Evolutionary conservation across 768 basidiomycete genomes (phyloP), one percentile per base, ranked within the genome.

Genomic region (Mycena leptocephala): DNA sequence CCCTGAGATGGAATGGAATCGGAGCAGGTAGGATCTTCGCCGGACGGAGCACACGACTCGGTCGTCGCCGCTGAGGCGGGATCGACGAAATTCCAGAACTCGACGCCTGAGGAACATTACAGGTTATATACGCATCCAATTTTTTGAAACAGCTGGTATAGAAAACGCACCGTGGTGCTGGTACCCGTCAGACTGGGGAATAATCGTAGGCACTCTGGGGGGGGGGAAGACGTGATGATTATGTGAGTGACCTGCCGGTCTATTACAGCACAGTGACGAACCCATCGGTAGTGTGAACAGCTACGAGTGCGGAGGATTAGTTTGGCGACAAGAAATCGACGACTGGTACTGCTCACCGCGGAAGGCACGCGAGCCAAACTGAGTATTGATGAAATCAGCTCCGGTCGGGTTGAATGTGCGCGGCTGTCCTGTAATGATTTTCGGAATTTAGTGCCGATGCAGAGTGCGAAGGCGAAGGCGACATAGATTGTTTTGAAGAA

Each of bases 11-110:
- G 79, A 35, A 83, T 78, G 5, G 75, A 72, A 26, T 64, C 79
- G 16, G 82, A 82, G 59, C 84, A 84, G 20, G 80, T 78, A 3
- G 67, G 39, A 53, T 84, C 84, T 65, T 84, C 84, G n/a, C 82
- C 82, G 39, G 78, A 64, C 13, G 79, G 43, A 39, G 74, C 64
- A 70, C 84, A 84, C 58, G 81, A 79, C 41, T 53, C 72, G 13
- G 80, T 81, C 2, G 81, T 81, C 20, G 72, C 22, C 7, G 80
- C 74, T 4, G 81, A 76, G 16, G 81, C 68, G 5, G 83, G 83
- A 20, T 84, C 83, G 13, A 77, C 39, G 58, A 67, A 68, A 43
- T 82, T 77, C 79, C 80, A 84, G 53, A 79, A 84, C 72, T 84
- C 84, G 35, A 81, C 75, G 5, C 79, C 80, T 81, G n/a, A 28